phyloP scores from a whole-genome alignment of 331 rosid genomes.

The Saraca asoca region DNA sequence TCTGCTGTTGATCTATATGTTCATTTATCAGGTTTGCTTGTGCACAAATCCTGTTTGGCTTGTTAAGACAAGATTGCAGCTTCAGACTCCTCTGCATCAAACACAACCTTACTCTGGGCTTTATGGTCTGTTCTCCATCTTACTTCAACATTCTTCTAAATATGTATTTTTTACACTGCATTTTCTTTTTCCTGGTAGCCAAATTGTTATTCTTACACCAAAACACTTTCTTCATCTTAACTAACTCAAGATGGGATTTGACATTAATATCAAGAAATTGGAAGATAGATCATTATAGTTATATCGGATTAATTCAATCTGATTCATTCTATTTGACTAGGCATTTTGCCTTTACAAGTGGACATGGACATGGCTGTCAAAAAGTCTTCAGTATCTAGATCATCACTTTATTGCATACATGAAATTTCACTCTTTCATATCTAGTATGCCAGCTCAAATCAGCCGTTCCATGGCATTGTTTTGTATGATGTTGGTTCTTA shows the following conservation, averaged over 20 bases:
- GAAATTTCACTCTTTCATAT: neutral
- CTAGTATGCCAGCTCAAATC: neutral
- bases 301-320: conserved; percentile 16
- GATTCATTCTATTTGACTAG: conserved; percentile 1
- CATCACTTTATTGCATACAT: neutral
- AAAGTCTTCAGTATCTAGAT: neutral
- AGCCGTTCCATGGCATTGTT: neutral
- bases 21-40: conserved; percentile 67
- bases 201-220: neutral
- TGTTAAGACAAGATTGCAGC: conserved; percentile 96
- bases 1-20: conserved; percentile 30
- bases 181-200: conserved; percentile 16
- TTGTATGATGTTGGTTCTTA: conserved; percentile 3
- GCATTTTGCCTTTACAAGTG: conserved; percentile 3
- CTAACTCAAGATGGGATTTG: conserved; percentile 23
- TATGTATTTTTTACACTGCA: conserved; percentile 20
- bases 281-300: conserved; percentile 5
- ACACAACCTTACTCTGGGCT: conserved; percentile 79
- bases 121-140: conserved; percentile 73
- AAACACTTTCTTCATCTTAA: conserved; percentile 20
- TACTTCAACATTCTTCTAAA: conserved; percentile 11
- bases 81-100: conserved; percentile 93
- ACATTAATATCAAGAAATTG: conserved; percentile 12
- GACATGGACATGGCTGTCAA: neutral
- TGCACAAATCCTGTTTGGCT: conserved; percentile 95